Base-by-base conservation (phyloP, 163 green algal species). In the Coccomyxa subellipsoidea region DNA sequence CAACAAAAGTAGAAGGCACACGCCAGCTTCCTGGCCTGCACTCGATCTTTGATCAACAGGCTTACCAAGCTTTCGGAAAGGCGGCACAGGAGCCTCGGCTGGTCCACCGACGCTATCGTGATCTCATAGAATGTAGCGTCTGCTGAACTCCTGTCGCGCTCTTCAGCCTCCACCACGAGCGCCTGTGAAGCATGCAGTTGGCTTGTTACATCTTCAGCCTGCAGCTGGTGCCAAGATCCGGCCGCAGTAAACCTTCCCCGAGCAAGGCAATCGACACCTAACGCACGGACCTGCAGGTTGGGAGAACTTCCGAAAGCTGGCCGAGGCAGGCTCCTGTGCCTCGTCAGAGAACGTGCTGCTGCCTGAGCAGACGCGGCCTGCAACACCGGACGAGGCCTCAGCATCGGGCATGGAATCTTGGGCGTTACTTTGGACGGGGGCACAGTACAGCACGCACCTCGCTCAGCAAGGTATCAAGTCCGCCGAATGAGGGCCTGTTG, bases 291-390 rank as follows among this genome's bases (percentile, higher is more conserved):
- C 90, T 96, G 93, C 37, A 98, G 78, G 82, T 97, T 97, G 12
- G 95, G 95, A 7, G 94, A 98, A 0, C 91, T 96, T 12, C 94
- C 95, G 84, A 98, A 98, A 0, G 95, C 94, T 32, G 94, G 94
- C 31, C 92, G 87, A 4, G 92, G 92, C 32, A 97, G 86, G 34
- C 70, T 79, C 53, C 81, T 81, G 6, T 71, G 39, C 40, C 40
- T 47, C 7, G 38, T 69, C 7, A 79, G 73, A 38, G 70, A 77
- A 25, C 70, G 31, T 34, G 70, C 70, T 34, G 32, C 70, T 18
- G 70, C 70, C 70, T 77, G 75, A 29, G 38, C 75, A 38, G 75
- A 80, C 36, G 75, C 36, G 18, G 75, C 37, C 75, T 80, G 75
- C 75, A 80, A 36, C 18, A 80, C 8, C 75, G 4, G 10, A n/a